These are phyloP conservation scores for Globisporangium nunn DNA, from an alignment of 352 stramenopile genomes.

Conservation along the genomic window DNA sequence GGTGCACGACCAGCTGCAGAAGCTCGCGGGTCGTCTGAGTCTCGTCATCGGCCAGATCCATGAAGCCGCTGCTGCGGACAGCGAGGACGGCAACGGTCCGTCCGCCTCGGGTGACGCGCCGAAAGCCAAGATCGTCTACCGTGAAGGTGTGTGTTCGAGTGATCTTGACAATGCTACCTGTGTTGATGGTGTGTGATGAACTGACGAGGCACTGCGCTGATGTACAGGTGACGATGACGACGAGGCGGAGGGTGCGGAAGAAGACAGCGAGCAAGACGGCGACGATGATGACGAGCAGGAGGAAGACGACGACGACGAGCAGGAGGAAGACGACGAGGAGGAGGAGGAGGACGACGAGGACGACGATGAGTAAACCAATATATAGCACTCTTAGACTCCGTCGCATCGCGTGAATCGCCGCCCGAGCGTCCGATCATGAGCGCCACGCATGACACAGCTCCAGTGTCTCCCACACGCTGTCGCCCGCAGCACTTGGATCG, in stretches of 20 bases:
- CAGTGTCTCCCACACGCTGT: conserved; percentile 39
- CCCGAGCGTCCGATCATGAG: conserved; percentile 1
- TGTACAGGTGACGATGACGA: conserved; percentile 20
- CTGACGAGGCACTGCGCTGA: neutral
- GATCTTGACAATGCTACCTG: neutral
- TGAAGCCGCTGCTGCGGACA: conserved; percentile 24
- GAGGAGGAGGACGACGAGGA: conserved; percentile 34
- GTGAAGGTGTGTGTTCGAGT: conserved; percentile 28
- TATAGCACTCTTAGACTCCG: neutral
- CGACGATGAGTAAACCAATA: conserved; percentile 30
- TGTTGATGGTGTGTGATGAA: neutral
- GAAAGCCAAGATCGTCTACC: conserved; percentile 56
- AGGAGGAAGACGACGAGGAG: conserved; percentile 46
- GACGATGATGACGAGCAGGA: conserved; percentile 21
- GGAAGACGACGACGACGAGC: conserved; percentile 21
- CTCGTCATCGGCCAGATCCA: conserved; percentile 82
- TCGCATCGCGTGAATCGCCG: neutral
- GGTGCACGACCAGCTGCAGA: conserved; percentile 78
- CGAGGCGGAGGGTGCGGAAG: conserved; percentile 16
- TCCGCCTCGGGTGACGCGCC: conserved; percentile 26
- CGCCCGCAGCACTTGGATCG: conserved; percentile 46
- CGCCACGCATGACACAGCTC: neutral
- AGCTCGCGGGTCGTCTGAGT: conserved; percentile 73
- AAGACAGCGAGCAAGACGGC: conserved; percentile 14
- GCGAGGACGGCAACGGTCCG: conserved; percentile 15